Conservation (phyloP, 164 flowering plant genomes). For the Protea cynaroides region DNA sequence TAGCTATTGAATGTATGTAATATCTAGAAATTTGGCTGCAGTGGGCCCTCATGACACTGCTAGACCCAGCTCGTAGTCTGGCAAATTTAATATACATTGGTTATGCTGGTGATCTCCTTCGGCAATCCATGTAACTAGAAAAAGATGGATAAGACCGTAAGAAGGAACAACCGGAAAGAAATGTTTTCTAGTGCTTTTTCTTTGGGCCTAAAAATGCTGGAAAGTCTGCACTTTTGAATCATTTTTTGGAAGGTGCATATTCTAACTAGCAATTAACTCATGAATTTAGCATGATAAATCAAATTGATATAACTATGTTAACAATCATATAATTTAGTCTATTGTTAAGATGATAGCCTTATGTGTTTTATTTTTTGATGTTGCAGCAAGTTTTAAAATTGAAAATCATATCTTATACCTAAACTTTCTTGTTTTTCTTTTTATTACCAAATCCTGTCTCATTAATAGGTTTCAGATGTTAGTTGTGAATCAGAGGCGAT, state of each 20-base stretch:
- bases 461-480: too few species aligned
- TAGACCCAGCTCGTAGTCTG: slow-evolving; percentile 64
- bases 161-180: slow-evolving; percentile 77
- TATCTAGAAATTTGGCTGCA: slow-evolving; percentile 28
- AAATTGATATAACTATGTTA: too few species aligned
- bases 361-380: neutral
- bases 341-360: too few species aligned
- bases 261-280: too few species aligned
- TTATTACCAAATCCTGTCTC: too few species aligned
- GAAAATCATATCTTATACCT: neutral
- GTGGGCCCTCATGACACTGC: slow-evolving; percentile 97
- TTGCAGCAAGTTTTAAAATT: neutral
- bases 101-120: slow-evolving; percentile 68
- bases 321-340: neutral
- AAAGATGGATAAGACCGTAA: slow-evolving; percentile 70
- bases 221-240: slow-evolving; percentile 75
- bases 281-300: too few species aligned
- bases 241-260: slow-evolving; percentile 69
- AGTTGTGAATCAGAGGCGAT: too few species aligned
- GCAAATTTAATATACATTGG: slow-evolving; percentile 83
- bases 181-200: slow-evolving; percentile 89
- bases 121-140: slow-evolving; percentile 67
- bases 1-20: too few species aligned
- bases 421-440: neutral
- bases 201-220: slow-evolving; percentile 91